A percentile compares a stretch with the other conserved stretches of the same genome.
These are phyloP conservation scores for Dalechampia spathulata DNA, from an alignment of 441 rosid genomes.

Conservation along the genomic window DNA sequence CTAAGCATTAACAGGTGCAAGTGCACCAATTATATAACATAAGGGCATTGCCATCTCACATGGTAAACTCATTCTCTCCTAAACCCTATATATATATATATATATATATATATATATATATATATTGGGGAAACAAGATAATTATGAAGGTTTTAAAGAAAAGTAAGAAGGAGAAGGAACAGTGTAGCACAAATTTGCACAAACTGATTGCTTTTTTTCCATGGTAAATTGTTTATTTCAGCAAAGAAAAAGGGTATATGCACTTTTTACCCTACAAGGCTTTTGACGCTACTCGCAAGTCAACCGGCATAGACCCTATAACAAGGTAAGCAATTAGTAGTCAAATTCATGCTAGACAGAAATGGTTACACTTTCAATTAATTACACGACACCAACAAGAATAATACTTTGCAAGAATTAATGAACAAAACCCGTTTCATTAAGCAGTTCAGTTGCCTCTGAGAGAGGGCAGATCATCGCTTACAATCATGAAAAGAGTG, in stretches of 20 bases:
- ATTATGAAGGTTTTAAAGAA: not conserved
- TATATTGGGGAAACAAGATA: no score
- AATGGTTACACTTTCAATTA: no score
- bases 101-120: no score
- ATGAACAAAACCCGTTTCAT: no score
- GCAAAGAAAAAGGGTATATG: not conserved
- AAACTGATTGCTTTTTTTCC: not conserved
- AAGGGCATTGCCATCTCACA: not conserved
- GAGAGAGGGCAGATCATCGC: constrained; percentile 19
- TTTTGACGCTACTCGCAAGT: not conserved
- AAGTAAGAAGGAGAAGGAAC: no score
- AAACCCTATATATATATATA: no score
- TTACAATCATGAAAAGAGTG: constrained; percentile 29
- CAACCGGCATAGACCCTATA: not conserved
- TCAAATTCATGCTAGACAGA: not conserved
- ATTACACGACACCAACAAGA: constrained; percentile 14
- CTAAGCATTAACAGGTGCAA: not conserved
- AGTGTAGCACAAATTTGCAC: not conserved
- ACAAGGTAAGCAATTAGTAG: not conserved
- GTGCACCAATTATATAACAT: not conserved
- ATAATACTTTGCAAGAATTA: no score
- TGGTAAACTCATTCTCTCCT: not conserved
- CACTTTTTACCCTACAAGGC: not conserved
- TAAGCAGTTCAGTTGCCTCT: no score
- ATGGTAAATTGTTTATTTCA: not conserved